A percentile compares a stretch with the other conserved stretches of the same genome.
phyloP scores from a whole-genome alignment of 108 stramenopile genomes.

The Seminavis robusta region DNA sequence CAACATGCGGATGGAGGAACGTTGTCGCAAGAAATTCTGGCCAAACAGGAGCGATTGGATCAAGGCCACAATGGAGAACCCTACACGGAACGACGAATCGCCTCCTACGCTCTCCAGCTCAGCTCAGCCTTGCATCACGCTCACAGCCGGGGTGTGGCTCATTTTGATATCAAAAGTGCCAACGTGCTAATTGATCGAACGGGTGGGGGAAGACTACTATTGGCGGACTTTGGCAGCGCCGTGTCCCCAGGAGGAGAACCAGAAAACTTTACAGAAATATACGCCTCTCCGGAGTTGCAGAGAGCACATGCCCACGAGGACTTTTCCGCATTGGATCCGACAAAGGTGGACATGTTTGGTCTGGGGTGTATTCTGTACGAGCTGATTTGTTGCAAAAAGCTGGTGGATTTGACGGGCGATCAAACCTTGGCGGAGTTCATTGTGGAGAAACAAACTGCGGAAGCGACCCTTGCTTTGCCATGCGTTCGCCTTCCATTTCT shows the following conservation, averaged over 20 bases:
- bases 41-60: slow-evolving; percentile 11
- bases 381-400: slow-evolving; percentile 11
- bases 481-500: slow-evolving; percentile 25
- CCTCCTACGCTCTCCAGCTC: slow-evolving; percentile 38
- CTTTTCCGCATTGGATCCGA: slow-evolving; percentile 9
- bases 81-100: slow-evolving; percentile 34
- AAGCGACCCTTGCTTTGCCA: slow-evolving; percentile 18
- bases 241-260: slow-evolving; percentile 26
- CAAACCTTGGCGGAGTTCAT: slow-evolving; percentile 32
- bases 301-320: slow-evolving; percentile 27
- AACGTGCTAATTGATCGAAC: slow-evolving; percentile 39
- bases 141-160: slow-evolving; percentile 28
- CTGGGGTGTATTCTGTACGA: slow-evolving; percentile 34
- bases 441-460: slow-evolving; percentile 10
- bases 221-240: slow-evolving; percentile 41
- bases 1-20: slow-evolving; percentile 35
- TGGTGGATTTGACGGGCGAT: slow-evolving; percentile 19
- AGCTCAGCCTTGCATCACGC: slow-evolving; percentile 27
- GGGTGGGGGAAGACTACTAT: slow-evolving; percentile 23
- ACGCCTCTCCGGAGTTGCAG: slow-evolving; percentile 36
- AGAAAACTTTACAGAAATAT: slow-evolving; percentile 26
- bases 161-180: slow-evolving; percentile 30
- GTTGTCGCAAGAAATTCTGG: slow-evolving; percentile 20
- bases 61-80: slow-evolving; percentile 7
- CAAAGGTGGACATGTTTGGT: slow-evolving; percentile 32